Base-by-base conservation (phyloP, 345 rosid genomes). In the Boechera divaricarpa region DNA sequence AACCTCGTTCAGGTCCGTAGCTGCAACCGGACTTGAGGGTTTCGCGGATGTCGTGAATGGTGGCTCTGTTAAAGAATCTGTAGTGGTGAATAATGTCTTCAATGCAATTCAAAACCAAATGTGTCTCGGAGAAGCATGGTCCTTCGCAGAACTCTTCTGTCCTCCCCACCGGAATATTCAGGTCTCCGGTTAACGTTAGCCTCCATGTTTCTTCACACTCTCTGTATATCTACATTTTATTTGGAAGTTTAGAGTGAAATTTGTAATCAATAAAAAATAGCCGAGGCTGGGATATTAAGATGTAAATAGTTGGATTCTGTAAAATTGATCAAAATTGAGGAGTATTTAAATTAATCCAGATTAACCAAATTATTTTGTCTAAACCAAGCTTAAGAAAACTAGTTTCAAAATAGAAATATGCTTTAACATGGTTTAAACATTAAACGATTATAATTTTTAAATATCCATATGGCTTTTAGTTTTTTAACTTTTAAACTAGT, bases 11-110 rank as follows among this genome's bases (percentile, higher is more conserved):
- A 6, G 85, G 81, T 69, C 99, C 98, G 57, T 84, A 75, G 83
- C 98, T 54, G 67, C 98, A 95, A n/a, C 86, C 97, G 3, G 84
- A 86, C 35, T 85, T 81, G 73, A 92, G 82, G 5, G 96, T 88
- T 75, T 88, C 86, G 70, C 83, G 77, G 61, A 95, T 64, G 48
- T 78, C 90, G 7, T 18, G 9, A 69, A 87, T 70, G 18, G 98
- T 92, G 51, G 99, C 96, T 44, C 66, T 85, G 59, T 92, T 95
- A 77, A 83, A 85, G 85, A 95, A 92, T 57, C 66, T 6, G 67
- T 88, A 95, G 83, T 88, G 72, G 28, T n/a, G 55, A 80, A 89
- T 44, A 42, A 95, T 66, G 69, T 75, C 71, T 32, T 91, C 87
- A 15, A 92, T 69, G 81, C 99, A 95, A 48, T 71, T 47, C 24